These are phyloP conservation scores for Ascoidea asiatica DNA, from an alignment of 805 yeast species.

Conservation along the genomic window DNA sequence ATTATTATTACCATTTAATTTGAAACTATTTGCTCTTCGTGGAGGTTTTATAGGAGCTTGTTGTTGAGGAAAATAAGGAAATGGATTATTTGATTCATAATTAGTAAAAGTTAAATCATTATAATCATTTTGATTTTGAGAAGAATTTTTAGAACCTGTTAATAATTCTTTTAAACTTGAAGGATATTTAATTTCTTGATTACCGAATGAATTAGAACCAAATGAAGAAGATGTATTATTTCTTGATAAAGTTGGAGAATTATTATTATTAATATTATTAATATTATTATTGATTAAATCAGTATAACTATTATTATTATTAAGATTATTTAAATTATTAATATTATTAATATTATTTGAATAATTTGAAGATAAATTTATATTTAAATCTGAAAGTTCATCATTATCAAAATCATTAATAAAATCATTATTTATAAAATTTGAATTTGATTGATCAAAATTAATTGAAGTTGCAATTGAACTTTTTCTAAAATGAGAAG, in stretches of 20 bases:
- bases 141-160: background rate
- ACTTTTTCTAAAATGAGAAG: conserved; percentile 4
- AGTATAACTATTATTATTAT: background rate
- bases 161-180: conserved; percentile 1
- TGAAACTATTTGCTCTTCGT: background rate
- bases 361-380: background rate
- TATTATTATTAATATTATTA: background rate
- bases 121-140: background rate
- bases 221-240: background rate
- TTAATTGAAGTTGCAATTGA: conserved; percentile 10
- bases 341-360: background rate
- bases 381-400: background rate
- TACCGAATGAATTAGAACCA: background rate
- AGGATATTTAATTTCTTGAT: background rate
- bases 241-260: background rate
- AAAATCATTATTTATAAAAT: no score
- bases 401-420: background rate
- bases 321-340: background rate
- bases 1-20: background rate
- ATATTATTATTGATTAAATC: background rate
- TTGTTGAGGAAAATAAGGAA: conserved; percentile 8
- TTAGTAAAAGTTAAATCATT: background rate
- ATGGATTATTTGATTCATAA: no score
- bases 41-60: conserved; percentile 5
- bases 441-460: conserved; percentile 12